Conservation (phyloP, 2,329 filamentous ascomycete species). For the Paecilomyces fulvus region DNA sequence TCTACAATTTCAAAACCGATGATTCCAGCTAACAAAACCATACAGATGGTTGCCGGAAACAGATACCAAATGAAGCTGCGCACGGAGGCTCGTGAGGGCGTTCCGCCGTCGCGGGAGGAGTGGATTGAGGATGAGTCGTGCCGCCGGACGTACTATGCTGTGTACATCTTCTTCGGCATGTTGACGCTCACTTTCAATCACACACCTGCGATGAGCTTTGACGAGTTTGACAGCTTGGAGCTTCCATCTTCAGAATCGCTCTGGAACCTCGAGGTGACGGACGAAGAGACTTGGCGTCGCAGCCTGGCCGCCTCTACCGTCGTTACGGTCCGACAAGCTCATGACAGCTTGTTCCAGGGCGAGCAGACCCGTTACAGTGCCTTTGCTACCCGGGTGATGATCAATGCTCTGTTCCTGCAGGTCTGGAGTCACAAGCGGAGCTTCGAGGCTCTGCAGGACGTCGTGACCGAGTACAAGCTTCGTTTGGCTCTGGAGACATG, state of each 20-base stretch:
- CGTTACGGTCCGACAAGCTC: conserved; percentile 85
- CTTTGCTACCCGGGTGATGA: conserved; percentile 95
- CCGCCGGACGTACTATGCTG: conserved; percentile 91
- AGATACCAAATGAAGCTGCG: conserved; percentile 92
- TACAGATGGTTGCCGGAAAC: conserved; percentile 86
- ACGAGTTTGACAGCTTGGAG: conserved; percentile 90
- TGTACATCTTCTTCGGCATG: conserved; percentile 97
- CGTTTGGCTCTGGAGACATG: conserved; percentile 94
- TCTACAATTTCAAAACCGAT: not conserved
- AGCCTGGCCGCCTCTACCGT: conserved; percentile 61
- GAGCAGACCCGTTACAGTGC: conserved; percentile 87
- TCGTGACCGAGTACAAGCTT: conserved; percentile 97
- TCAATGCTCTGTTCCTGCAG: conserved; percentile 95
- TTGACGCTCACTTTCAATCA: conserved; percentile 95
- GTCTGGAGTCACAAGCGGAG: conserved; percentile 99
- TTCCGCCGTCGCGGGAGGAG: conserved; percentile 69
- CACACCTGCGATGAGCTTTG: conserved; percentile 95
- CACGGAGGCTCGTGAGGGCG: conserved; percentile 72
- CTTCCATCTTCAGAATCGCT: conserved; percentile 88
- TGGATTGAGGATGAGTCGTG: conserved; percentile 98
- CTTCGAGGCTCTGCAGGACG: conserved; percentile 92
- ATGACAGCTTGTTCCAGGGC: conserved; percentile 92
- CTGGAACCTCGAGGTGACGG: conserved; percentile 76
- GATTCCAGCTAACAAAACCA: no score
- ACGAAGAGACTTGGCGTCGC: conserved; percentile 79